Conservation (phyloP, 2,329 filamentous ascomycete species). For the Colletotrichum chrysophilum region DNA sequence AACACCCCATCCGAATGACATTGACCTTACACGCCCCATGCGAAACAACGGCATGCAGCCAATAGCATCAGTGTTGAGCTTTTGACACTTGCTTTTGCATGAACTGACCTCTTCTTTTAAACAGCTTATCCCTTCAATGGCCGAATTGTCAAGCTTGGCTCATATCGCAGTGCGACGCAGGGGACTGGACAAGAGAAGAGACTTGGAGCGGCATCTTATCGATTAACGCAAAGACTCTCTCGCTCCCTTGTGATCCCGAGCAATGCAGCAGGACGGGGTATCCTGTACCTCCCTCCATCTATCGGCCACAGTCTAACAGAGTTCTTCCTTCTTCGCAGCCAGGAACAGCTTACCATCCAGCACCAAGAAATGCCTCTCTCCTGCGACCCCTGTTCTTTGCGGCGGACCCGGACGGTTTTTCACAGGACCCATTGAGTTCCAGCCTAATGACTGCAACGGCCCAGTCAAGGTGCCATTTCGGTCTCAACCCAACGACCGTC, state of each 20-base stretch:
- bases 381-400: neutral
- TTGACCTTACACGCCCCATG: constrained; percentile 14
- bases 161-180: neutral
- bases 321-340: neutral
- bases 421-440: constrained; percentile 10
- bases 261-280: constrained; percentile 14
- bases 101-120: neutral
- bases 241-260: constrained; percentile 5
- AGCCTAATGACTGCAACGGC: constrained; percentile 7
- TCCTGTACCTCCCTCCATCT: constrained; percentile 10
- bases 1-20: constrained; percentile 2
- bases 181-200: neutral
- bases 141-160: neutral
- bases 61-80: constrained; percentile 5
- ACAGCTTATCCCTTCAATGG: constrained; percentile 9
- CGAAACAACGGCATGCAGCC: constrained; percentile 11
- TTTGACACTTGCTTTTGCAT: constrained; percentile 17
- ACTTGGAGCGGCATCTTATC: constrained; percentile 17
- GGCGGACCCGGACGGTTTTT: constrained; percentile 10
- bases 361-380: constrained; percentile 13
- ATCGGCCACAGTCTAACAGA: constrained; percentile 11
- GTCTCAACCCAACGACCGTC: constrained; percentile 1
- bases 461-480: constrained; percentile 6
- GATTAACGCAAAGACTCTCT: constrained; percentile 15
- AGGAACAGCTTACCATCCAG: neutral